Percentiles rank a stretch among this genome's conserved stretches.
phyloP scores from a whole-genome alignment of 164 flowering plant genomes.

The Tetrastigma voinierianum region DNA sequence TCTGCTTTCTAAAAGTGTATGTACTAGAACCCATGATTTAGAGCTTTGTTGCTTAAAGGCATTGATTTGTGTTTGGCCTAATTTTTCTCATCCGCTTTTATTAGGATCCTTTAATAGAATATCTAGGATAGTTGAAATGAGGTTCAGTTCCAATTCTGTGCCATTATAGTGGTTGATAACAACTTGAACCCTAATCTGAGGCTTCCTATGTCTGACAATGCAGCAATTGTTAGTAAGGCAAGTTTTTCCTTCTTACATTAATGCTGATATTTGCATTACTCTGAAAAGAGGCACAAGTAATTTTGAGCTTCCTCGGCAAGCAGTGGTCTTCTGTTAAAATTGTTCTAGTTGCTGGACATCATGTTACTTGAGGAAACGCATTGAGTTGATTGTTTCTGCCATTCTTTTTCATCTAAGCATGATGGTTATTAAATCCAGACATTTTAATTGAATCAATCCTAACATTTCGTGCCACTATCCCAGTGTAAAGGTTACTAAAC shows the following conservation, averaged over 20 bases:
- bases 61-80: background rate
- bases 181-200: slow-evolving; percentile 80
- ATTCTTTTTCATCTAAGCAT: too few relatives aligned
- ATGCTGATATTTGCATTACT: too few relatives aligned
- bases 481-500: too few relatives aligned
- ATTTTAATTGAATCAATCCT: too few relatives aligned
- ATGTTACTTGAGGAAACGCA: too few relatives aligned
- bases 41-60: background rate
- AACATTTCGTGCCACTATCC: too few relatives aligned
- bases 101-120: slow-evolving; percentile 91
- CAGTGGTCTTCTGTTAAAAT: too few relatives aligned
- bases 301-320: background rate
- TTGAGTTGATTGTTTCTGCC: too few relatives aligned
- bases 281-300: too few relatives aligned
- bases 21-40: slow-evolving; percentile 13
- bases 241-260: slow-evolving; percentile 18
- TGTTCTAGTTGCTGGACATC: too few relatives aligned
- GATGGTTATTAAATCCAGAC: too few relatives aligned
- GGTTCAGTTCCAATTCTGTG: slow-evolving; percentile 70
- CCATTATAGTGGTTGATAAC: slow-evolving; percentile 77
- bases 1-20: slow-evolving; percentile 81
- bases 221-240: slow-evolving; percentile 86
- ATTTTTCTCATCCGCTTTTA: background rate
- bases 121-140: slow-evolving; percentile 74
- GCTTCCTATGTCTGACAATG: slow-evolving; percentile 55